These are phyloP conservation scores for Metschnikowia kofuensis DNA, from an alignment of 805 yeast genomes.

Conservation along the genomic window DNA sequence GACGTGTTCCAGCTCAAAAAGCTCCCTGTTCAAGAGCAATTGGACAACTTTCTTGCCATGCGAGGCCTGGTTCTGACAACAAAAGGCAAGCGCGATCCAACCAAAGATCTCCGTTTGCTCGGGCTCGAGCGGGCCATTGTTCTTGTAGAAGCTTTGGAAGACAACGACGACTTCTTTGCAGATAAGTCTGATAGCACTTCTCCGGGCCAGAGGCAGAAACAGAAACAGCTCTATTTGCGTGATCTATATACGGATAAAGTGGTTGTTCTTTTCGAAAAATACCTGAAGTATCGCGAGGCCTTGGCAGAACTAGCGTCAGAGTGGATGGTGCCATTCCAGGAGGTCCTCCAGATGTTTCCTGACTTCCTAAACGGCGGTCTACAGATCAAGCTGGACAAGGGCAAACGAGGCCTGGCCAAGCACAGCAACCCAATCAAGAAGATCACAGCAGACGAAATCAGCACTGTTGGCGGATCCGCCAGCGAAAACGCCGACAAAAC, in stretches of 20 bases:
- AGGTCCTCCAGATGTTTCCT: constrained; percentile 37
- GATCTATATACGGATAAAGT: constrained; percentile 35
- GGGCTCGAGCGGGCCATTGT: constrained; percentile 36
- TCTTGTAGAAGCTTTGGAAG: constrained; percentile 26
- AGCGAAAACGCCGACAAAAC: neutral
- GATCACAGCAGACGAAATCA: constrained; percentile 4
- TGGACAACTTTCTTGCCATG: constrained; percentile 33
- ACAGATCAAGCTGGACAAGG: constrained; percentile 7
- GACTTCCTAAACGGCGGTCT: constrained; percentile 32
- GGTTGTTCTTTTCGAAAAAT: constrained; percentile 29
- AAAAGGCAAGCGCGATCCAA: constrained; percentile 23
- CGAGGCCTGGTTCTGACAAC: constrained; percentile 12
- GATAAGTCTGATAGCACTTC: constrained; percentile 13
- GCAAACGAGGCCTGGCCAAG: neutral
- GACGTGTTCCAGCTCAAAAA: constrained; percentile 31
- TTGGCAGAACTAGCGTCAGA: constrained; percentile 40
- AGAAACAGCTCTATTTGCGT: constrained; percentile 33
- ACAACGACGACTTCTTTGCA: constrained; percentile 24
- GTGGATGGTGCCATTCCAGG: constrained; percentile 37
- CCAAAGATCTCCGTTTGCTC: constrained; percentile 26
- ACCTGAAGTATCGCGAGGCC: constrained; percentile 36
- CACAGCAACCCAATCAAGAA: constrained; percentile 4
- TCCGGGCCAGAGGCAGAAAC: constrained; percentile 22
- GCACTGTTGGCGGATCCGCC: neutral
- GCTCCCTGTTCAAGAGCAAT: constrained; percentile 29